A percentile compares a stretch with the other conserved stretches of the same genome.
Evolutionary conservation across 2,329 filamentous ascomycete genomes (phyloP).

Genomic region (Penicillium concentricum): DNA sequence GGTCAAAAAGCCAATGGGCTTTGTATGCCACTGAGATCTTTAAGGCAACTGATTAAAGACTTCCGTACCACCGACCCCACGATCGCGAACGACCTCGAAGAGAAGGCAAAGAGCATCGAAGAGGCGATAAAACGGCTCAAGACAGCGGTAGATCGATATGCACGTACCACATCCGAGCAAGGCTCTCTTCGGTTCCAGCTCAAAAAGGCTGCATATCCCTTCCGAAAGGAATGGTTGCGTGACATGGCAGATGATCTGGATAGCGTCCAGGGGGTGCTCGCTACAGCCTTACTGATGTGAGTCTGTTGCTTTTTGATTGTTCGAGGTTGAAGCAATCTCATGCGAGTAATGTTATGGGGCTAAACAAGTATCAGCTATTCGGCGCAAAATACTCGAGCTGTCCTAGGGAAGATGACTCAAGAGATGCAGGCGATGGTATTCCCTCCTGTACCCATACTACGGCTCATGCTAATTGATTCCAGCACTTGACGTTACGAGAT

Average conservation of each 20-base stretch:
- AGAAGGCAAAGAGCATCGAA: not conserved
- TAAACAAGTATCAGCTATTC: not conserved
- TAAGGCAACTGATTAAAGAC: not conserved
- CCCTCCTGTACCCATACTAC: not conserved
- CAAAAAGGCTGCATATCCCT: not conserved
- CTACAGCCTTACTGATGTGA: not conserved
- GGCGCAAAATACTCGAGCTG: not conserved
- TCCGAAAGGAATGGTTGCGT: not conserved
- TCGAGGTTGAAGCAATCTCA: accelerated
- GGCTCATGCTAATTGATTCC: not conserved
- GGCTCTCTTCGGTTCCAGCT: not conserved
- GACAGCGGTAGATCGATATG: not conserved
- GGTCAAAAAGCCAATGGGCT: not conserved
- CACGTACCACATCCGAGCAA: not conserved
- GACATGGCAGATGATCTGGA: not conserved
- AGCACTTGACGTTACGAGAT: not conserved
- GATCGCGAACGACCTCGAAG: not conserved
- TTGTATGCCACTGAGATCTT: not conserved
- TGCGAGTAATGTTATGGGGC: no score
- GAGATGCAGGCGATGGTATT: not conserved
- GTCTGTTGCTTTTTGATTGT: not conserved
- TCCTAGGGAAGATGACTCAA: not conserved
- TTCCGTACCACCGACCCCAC: not conserved
- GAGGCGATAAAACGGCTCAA: not conserved
- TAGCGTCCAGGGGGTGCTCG: not conserved